A percentile compares a stretch with the other conserved stretches of the same genome.
Evolutionary conservation across 192 early-diverging fungal species (phyloP).

Genomic region (Podila verticillata): DNA sequence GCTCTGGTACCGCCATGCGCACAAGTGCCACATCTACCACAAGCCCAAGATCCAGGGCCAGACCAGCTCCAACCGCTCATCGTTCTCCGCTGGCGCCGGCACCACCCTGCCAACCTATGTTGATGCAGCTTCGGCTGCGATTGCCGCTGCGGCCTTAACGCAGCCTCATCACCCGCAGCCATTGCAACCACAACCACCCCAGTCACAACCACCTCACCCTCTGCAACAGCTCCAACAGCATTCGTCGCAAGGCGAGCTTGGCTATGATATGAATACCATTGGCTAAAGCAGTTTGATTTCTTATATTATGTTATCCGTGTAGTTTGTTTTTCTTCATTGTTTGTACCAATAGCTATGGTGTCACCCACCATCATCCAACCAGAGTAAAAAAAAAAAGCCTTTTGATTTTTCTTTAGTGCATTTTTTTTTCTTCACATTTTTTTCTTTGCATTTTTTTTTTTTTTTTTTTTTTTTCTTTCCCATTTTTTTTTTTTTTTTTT

Average conservation of each 20-base stretch:
- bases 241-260: background rate
- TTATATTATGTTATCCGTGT: background rate
- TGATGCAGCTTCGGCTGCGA: background rate
- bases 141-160: background rate
- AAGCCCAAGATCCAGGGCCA: conserved; percentile 69
- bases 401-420: background rate
- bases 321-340: background rate
- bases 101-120: conserved; percentile 23
- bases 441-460: background rate
- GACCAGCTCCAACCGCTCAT: conserved; percentile 32
- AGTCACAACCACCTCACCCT: background rate
- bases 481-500: background rate
- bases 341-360: too few species aligned
- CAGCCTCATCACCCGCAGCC: background rate
- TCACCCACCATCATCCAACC: too few species aligned
- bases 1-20: conserved; percentile 88
- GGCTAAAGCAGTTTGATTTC: background rate
- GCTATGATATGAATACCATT: conserved; percentile 2
- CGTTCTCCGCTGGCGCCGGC: conserved; percentile 34
- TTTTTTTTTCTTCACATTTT: background rate
- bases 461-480: background rate
- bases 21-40: conserved; percentile 86
- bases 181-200: background rate
- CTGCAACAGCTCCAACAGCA: conserved; percentile 4
- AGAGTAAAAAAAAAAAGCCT: background rate